These are phyloP conservation scores for Solanum tacnaense DNA, from an alignment of 257 asterid species.

Conservation along the genomic window DNA sequence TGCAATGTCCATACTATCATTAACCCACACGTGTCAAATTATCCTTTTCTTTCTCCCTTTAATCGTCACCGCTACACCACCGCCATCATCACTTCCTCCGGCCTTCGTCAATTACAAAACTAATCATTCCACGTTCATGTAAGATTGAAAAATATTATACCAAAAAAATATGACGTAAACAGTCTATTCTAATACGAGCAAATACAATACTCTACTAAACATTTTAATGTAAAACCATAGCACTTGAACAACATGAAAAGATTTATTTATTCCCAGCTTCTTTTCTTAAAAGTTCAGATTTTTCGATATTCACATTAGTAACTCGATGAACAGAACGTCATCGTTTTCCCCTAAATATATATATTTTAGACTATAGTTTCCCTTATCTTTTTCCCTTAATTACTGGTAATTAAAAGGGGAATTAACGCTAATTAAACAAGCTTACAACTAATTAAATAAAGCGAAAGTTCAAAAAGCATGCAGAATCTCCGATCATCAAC, in stretches of 20 bases:
- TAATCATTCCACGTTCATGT: neutral
- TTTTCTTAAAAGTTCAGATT: neutral
- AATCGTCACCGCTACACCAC: neutral
- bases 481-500: neutral
- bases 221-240: neutral
- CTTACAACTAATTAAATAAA: neutral
- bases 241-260: neutral
- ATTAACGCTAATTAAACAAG: neutral
- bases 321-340: neutral
- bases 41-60: neutral
- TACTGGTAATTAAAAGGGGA: neutral
- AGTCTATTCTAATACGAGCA: too few relatives aligned
- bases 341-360: neutral
- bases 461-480: neutral
- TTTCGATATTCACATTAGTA: neutral
- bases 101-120: neutral
- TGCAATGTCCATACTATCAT: neutral
- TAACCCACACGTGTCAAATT: neutral
- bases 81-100: too few relatives aligned
- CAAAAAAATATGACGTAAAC: too few relatives aligned
- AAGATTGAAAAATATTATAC: neutral
- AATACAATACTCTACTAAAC: neutral
- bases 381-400: neutral
- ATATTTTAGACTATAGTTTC: neutral
- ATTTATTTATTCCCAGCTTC: neutral